These are phyloP conservation scores for Beauveria pseudobassiana DNA, from an alignment of 2,329 filamentous ascomycete genomes.

Conservation along the genomic window DNA sequence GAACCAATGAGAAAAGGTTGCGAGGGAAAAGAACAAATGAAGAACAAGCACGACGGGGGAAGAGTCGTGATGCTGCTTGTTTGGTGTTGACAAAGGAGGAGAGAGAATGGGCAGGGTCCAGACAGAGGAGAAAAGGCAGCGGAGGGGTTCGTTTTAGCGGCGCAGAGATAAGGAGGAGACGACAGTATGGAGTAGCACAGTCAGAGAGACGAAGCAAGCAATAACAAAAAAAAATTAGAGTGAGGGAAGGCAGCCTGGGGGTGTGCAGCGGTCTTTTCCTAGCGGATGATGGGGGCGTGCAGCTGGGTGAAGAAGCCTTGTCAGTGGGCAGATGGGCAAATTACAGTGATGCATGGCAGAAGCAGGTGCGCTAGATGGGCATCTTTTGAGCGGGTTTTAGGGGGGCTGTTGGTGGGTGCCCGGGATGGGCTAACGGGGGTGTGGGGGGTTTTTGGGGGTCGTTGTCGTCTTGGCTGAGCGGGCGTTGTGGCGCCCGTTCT, in stretches of 20 bases:
- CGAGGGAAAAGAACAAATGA: neutral
- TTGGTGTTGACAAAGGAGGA: slow-evolving; percentile 10
- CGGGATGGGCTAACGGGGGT: neutral
- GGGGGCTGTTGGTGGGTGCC: neutral
- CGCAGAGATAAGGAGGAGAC: slow-evolving; percentile 6
- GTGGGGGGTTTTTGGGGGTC: neutral
- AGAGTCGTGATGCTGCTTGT: slow-evolving; percentile 9
- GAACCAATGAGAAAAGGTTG: slow-evolving; percentile 9
- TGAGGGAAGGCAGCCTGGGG: neutral
- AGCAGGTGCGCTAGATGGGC: neutral
- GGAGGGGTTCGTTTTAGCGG: slow-evolving; percentile 11
- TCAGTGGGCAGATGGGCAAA: slow-evolving; percentile 2
- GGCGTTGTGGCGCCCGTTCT: no score
- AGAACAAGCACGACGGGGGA: slow-evolving; percentile 4
- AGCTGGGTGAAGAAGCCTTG: neutral
- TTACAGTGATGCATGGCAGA: slow-evolving; percentile 9
- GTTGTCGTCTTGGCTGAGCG: no score
- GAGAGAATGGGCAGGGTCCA: slow-evolving; percentile 6
- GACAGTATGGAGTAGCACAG: neutral
- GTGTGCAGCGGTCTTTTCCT: neutral
- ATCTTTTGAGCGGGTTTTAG: slow-evolving; percentile 1
- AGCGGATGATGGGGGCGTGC: neutral
- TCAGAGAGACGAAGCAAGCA: neutral
- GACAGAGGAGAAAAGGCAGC: slow-evolving; percentile 2
- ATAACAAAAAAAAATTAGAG: neutral